Evolutionary conservation across 2,329 filamentous ascomycete species (phyloP), one percentile per base, ranked within the genome.

Genomic region (Xylariaceae sp.): DNA sequence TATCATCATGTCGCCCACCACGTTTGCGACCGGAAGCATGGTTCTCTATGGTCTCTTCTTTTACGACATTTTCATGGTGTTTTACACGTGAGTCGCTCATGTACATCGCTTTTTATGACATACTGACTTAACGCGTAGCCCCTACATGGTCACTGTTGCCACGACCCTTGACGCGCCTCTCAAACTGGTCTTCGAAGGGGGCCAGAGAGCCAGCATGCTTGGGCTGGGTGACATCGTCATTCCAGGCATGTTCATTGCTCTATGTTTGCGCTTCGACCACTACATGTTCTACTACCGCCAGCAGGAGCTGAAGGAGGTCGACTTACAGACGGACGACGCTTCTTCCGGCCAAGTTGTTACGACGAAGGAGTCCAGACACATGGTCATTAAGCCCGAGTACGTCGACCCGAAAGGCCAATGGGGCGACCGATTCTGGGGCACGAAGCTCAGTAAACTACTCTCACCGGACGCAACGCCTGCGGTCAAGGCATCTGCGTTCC

Each of bases 61-160:
- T 70, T 99, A 99, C 70, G 93, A 99, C 71, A 93, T 99, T 53
- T 86, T 94, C 73, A 92, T 93, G 80, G 90, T 94, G 4, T 94
- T 94, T 71, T 94, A 88, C 71, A 92, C 89, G 77, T 86, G 71
- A 74, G 83, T 79, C 13, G 7, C 4, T 11, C 34, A 11, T 13
- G 7, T 5, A 44, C 55, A 51, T 18, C 5, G 9, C 15, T 30
- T 48, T 18, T 10, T 42, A 10, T 34, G 6, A 3, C 23, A 67
- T 72, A 63, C 73, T 63, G 10, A 56, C 18, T 10, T 3, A 4
- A 18, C 30, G 1, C 37, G 11, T 59, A 88, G 85, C 0, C 90
- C 90, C 0, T 86, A 90, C 71, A 94, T 94, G 90, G 80, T 92
- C 5, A 90, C 88, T 0, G 90, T 99, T 7, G 94, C 93, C 10